Conservation (phyloP, 2,329 filamentous ascomycete genomes). For the Amesomyces nigricolor region DNA sequence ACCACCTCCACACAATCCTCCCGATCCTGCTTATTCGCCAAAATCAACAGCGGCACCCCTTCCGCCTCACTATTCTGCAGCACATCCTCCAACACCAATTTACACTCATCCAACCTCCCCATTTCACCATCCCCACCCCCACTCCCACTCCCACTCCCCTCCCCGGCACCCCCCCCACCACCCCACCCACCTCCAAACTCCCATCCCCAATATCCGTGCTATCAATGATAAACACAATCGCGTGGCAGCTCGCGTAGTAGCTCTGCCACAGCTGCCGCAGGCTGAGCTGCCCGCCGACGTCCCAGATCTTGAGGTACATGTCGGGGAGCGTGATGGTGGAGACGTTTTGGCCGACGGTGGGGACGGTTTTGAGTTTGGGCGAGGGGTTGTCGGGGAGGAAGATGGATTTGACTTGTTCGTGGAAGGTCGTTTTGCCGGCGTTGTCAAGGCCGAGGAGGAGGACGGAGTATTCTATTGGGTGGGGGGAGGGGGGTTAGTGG, state of each 20-base stretch:
- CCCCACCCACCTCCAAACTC: slow-evolving; percentile 49
- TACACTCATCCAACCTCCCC: slow-evolving; percentile 73
- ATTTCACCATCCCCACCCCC: no score
- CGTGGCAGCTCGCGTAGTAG: slow-evolving; percentile 91
- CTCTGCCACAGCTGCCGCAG: slow-evolving; percentile 90
- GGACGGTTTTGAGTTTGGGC: slow-evolving; percentile 78
- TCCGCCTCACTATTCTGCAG: slow-evolving; percentile 81
- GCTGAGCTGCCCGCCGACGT: slow-evolving; percentile 88
- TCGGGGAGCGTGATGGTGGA: slow-evolving; percentile 84
- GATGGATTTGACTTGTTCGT: slow-evolving; percentile 90
- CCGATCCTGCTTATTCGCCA: slow-evolving; percentile 96
- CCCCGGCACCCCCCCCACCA: slow-evolving; percentile 40
- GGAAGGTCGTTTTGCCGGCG: slow-evolving; percentile 95
- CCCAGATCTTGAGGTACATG: slow-evolving; percentile 98
- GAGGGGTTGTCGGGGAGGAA: slow-evolving; percentile 60
- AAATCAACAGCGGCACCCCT: slow-evolving; percentile 82
- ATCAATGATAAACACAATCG: slow-evolving; percentile 97
- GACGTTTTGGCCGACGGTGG: slow-evolving; percentile 95
- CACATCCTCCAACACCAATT: slow-evolving; percentile 82
- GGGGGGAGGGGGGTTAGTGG: background rate
- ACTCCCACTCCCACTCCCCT: no score
- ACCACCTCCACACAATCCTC: slow-evolving; percentile 98
- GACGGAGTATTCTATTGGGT: slow-evolving; percentile 77
- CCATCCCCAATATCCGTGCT: slow-evolving; percentile 88
- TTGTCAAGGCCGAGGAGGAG: slow-evolving; percentile 97